Conservation (phyloP, 1,139 yeast genomes). For the Chernovozyma aurita region DNA sequence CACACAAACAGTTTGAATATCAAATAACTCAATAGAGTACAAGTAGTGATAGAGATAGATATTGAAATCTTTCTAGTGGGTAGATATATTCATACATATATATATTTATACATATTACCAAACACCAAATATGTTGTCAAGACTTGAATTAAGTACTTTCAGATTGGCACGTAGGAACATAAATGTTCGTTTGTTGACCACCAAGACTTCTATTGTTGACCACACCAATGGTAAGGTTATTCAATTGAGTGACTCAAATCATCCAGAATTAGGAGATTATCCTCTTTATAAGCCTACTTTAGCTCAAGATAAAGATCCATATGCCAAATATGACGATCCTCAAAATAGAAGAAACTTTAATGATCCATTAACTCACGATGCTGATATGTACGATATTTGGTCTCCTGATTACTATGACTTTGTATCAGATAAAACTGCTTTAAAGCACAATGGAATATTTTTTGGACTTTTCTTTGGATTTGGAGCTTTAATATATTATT, state of each 20-base stretch:
- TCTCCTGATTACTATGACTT: slow-evolving; percentile 72
- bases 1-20: too few relatives aligned
- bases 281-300: slow-evolving; percentile 41
- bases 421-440: slow-evolving; percentile 59
- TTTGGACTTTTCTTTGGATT: slow-evolving; percentile 53
- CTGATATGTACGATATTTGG: slow-evolving; percentile 80
- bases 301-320: slow-evolving; percentile 66
- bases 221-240: slow-evolving; percentile 39
- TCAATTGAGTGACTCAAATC: slow-evolving; percentile 39
- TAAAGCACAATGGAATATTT: slow-evolving; percentile 49
- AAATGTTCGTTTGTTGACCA: slow-evolving; percentile 28
- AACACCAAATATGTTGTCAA: slow-evolving; percentile 28
- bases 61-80: too few relatives aligned
- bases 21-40: too few relatives aligned
- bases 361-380: slow-evolving; percentile 68
- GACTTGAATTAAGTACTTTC: slow-evolving; percentile 21
- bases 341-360: slow-evolving; percentile 77
- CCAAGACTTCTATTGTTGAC: slow-evolving; percentile 37
- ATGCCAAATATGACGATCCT: slow-evolving; percentile 71
- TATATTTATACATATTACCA: too few relatives aligned
- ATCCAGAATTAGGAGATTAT: slow-evolving; percentile 45
- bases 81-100: too few relatives aligned
- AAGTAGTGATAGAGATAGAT: too few relatives aligned
- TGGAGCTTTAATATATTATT: slow-evolving; percentile 49
- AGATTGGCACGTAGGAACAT: slow-evolving; percentile 11